A percentile compares a stretch with the other conserved stretches of the same genome.
Evolutionary conservation across 495 filamentous ascomycete species (phyloP).

Genomic region (Penicillium cataractarum): DNA sequence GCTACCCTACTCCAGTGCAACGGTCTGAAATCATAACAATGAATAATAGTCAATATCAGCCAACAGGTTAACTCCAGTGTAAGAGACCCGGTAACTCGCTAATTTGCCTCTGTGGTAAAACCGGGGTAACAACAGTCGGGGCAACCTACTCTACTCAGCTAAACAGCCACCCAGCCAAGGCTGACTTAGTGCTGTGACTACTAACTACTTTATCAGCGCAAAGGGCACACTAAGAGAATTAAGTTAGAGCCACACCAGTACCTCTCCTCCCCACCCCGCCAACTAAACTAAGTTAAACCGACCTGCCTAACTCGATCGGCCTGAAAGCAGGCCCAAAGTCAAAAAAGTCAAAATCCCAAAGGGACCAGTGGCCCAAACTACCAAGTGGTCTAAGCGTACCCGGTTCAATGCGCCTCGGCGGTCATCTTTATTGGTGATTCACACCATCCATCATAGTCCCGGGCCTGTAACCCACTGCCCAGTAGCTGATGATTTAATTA

Average conservation of each 20-base stretch:
- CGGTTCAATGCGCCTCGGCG: neutral
- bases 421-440: neutral
- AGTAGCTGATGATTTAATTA: too few species aligned
- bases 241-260: neutral
- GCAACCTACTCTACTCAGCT: neutral
- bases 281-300: neutral
- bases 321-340: neutral
- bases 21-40: neutral
- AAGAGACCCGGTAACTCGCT: neutral
- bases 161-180: slow-evolving; percentile 1
- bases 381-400: slow-evolving; percentile 6
- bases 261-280: neutral
- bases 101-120: slow-evolving; percentile 2
- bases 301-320: slow-evolving; percentile 1
- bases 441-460: neutral
- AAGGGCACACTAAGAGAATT: neutral
- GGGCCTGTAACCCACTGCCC: neutral
- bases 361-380: neutral
- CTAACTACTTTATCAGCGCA: too few species aligned
- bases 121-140: slow-evolving; percentile 5
- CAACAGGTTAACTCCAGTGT: neutral
- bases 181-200: neutral
- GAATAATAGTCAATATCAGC: too few species aligned
- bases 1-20: neutral
- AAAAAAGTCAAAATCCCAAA: neutral